Evolutionary conservation across 2,329 filamentous ascomycete genomes (phyloP).

Genomic region (Fusarium austroafricanum): DNA sequence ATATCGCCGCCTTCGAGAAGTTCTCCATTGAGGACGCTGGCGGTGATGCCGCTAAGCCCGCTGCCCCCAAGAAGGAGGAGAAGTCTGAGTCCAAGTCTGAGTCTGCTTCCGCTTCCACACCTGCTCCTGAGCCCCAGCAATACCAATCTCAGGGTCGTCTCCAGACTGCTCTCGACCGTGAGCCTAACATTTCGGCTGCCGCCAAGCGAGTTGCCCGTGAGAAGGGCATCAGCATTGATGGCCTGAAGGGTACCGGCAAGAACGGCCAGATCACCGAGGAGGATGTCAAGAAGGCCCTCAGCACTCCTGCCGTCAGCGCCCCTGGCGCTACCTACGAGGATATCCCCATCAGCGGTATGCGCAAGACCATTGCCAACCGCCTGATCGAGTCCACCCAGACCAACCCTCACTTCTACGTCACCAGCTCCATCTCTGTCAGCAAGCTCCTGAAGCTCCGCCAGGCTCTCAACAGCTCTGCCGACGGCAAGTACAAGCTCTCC

Average conservation of each 20-base stretch:
- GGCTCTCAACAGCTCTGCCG: slow-evolving; percentile 87
- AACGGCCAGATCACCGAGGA: slow-evolving; percentile 90
- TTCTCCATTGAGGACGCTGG: slow-evolving; percentile 93
- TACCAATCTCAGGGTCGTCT: slow-evolving; percentile 81
- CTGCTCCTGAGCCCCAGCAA: slow-evolving; percentile 71
- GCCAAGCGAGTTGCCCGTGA: slow-evolving; percentile 87
- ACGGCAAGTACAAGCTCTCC: slow-evolving; percentile 99
- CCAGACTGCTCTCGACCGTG: slow-evolving; percentile 85
- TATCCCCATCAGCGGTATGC: slow-evolving; percentile 88
- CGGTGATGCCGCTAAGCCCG: slow-evolving; percentile 72
- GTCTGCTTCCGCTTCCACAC: slow-evolving; percentile 59
- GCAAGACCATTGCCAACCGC: slow-evolving; percentile 95
- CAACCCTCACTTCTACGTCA: slow-evolving; percentile 99
- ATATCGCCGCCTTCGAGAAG: slow-evolving; percentile 87
- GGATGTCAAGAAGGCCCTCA: slow-evolving; percentile 88
- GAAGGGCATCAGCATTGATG: slow-evolving; percentile 80
- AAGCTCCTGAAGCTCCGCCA: slow-evolving; percentile 97
- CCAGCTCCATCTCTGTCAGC: slow-evolving; percentile 86
- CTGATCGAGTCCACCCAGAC: slow-evolving; percentile 88
- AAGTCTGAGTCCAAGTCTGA: slow-evolving; percentile 70
- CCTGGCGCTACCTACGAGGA: slow-evolving; percentile 82
- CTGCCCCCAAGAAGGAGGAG: slow-evolving; percentile 74
- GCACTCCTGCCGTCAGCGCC: slow-evolving; percentile 65
- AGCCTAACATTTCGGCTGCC: slow-evolving; percentile 76
- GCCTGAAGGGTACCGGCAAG: slow-evolving; percentile 87